Conservation (phyloP, 2,329 filamentous ascomycete species). For the Pseudogymnoascus sp. region DNA sequence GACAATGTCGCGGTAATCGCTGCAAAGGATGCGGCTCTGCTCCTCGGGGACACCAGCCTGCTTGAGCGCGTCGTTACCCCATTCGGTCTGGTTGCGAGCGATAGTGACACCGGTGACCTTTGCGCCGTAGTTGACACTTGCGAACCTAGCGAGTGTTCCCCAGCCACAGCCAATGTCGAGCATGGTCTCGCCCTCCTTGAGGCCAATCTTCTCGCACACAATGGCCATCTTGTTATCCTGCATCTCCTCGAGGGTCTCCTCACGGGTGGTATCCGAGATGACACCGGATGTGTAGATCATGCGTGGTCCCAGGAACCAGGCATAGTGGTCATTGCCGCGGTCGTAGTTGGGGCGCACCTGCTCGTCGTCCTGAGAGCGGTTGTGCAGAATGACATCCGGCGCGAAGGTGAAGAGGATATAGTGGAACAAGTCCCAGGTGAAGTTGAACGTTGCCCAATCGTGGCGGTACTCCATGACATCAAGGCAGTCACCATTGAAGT, state of each 20-base stretch:
- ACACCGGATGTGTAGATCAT: slow-evolving; percentile 31
- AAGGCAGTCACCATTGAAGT: slow-evolving; percentile 30
- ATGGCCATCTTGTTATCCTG: slow-evolving; percentile 49
- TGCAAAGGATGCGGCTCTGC: slow-evolving; percentile 58
- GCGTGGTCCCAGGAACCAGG: slow-evolving; percentile 30
- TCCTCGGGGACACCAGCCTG: slow-evolving; percentile 51
- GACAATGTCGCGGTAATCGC: slow-evolving; percentile 61
- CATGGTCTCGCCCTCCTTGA: slow-evolving; percentile 51
- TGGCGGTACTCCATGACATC: slow-evolving; percentile 30
- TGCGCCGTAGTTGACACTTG: slow-evolving; percentile 63
- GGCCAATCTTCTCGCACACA: slow-evolving; percentile 58
- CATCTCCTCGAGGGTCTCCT: slow-evolving; percentile 29
- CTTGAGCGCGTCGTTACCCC: slow-evolving; percentile 59
- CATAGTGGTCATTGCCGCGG: slow-evolving; percentile 29
- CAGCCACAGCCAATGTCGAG: slow-evolving; percentile 62
- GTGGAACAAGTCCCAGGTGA: slow-evolving; percentile 28
- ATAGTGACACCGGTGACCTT: slow-evolving; percentile 66
- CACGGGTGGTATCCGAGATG: slow-evolving; percentile 25
- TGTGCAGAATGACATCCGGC: slow-evolving; percentile 26
- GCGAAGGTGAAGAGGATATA: slow-evolving; percentile 27
- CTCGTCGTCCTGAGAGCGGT: slow-evolving; percentile 27
- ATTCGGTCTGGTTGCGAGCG: slow-evolving; percentile 61
- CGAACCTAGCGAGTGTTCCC: slow-evolving; percentile 63
- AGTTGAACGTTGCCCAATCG: slow-evolving; percentile 29
- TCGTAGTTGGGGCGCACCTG: slow-evolving; percentile 30